Evolutionary conservation across 305 asterid genomes (phyloP), one percentile per base, ranked within the genome.

Genomic region (Fraxinus velutina): DNA sequence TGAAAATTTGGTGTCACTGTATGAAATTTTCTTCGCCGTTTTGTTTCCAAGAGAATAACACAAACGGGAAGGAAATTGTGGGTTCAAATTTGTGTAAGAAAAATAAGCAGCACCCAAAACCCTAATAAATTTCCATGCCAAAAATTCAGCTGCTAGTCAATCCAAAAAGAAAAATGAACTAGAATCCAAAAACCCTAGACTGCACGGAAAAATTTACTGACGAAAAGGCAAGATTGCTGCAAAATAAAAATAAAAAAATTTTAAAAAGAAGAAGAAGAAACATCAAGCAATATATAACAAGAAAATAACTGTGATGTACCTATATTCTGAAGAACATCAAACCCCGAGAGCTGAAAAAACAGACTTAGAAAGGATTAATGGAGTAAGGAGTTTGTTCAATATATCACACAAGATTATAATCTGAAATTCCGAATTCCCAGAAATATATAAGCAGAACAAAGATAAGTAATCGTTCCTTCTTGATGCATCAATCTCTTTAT

Each of bases 401-500:
- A 27, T 36, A 33, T 30, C n/a, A 13, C 29, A 3, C 8, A 75
- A 60, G 2, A 52, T n/a, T 15, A 52, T 36, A 76, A 60, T 10
- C 10, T 47, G 27, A 66, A 47, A 12, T 12, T 3, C 57, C 6
- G 57, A 13, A 47, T 47, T 17, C 57, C 57, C 57, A 47, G 57
- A 47, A 47, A 12, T 47, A 12, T 13, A 47, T 3, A 47, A 47
- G 57, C 57, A 75, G 68, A 55, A 83, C 19, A 34, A 80, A 73
- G 82, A 81, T 33, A 70, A 75, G 82, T 75, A 84, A 70, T 78
- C 79, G 77, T 78, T 21, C 47, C 39, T 17, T 32, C 71, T 6
- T 83, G 88, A 82, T 79, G 81, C 57, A 71, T 79, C 73, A 13
- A 81, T 75, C 78, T 82, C 89, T 88, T 83, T 83, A 80, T 83